These are phyloP conservation scores for Emmonsiellopsis sp. DNA, from an alignment of 2,329 filamentous ascomycete species.

Conservation along the genomic window DNA sequence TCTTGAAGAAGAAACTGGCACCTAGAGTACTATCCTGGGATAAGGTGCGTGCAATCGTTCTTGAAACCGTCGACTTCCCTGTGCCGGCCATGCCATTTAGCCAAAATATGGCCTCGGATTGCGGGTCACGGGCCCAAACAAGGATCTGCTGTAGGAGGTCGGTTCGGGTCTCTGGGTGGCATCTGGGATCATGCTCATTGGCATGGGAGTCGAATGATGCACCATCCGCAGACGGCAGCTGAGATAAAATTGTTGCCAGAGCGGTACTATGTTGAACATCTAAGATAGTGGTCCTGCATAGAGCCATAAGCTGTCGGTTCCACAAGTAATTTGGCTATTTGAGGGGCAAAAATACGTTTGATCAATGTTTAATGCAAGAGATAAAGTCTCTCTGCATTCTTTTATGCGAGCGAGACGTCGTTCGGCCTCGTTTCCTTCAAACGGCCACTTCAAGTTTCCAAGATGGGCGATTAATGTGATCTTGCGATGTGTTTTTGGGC, in stretches of 20 bases:
- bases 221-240: slow-evolving; percentile 1
- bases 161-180: slow-evolving; percentile 14
- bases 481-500: neutral
- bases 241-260: neutral
- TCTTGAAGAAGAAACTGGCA: slow-evolving; percentile 25
- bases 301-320: neutral
- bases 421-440: neutral
- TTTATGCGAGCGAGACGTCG: neutral
- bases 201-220: slow-evolving; percentile 6
- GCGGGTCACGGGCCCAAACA: slow-evolving; percentile 8
- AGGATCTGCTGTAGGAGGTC: slow-evolving; percentile 16
- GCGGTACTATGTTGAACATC: neutral
- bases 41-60: slow-evolving; percentile 16
- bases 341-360: neutral
- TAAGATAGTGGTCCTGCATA: neutral
- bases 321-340: neutral
- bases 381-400: neutral
- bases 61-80: slow-evolving; percentile 25
- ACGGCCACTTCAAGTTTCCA: neutral
- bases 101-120: slow-evolving; percentile 20
- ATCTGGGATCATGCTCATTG: slow-evolving; percentile 7
- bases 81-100: slow-evolving; percentile 26
- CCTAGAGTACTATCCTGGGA: slow-evolving; percentile 11
- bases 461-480: neutral
- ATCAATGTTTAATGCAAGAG: neutral